Evolutionary conservation across 371 early-diverging fungal genomes (phyloP).

Genomic region (Syncephalis fuscata): DNA sequence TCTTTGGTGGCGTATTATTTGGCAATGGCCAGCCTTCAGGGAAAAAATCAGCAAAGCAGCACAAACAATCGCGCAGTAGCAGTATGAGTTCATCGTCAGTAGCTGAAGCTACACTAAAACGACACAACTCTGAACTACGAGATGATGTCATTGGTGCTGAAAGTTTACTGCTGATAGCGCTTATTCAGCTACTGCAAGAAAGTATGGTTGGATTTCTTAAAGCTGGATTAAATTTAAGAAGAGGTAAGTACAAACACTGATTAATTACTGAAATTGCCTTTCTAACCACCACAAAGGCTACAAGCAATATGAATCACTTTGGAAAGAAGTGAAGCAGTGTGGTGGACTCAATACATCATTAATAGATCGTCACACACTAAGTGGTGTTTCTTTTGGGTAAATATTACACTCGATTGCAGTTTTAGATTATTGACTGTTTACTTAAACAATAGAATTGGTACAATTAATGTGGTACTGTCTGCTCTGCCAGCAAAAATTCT

Average conservation of each 20-base stretch:
- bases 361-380: slow-evolving; percentile 4
- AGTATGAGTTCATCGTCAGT: neutral
- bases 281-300: slow-evolving; percentile 8
- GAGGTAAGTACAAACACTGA: slow-evolving; percentile 19
- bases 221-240: slow-evolving; percentile 32
- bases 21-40: slow-evolving; percentile 6
- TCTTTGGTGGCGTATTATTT: slow-evolving; percentile 13
- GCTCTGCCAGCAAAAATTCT: slow-evolving; percentile 36
- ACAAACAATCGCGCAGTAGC: neutral
- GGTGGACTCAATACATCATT: neutral
- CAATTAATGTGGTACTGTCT: slow-evolving; percentile 34
- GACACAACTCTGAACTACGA: slow-evolving; percentile 17
- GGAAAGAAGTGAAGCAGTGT: slow-evolving; percentile 12
- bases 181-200: slow-evolving; percentile 32
- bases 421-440: neutral
- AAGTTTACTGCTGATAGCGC: slow-evolving; percentile 28
- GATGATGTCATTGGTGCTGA: slow-evolving; percentile 42
- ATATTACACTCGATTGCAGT: neutral
- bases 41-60: neutral
- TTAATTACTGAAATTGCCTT: neutral
- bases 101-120: slow-evolving; percentile 21
- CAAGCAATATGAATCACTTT: slow-evolving; percentile 16
- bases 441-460: slow-evolving; percentile 42
- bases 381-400: slow-evolving; percentile 17
- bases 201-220: slow-evolving; percentile 36